Evolutionary conservation across 306 rosid species (phyloP), one percentile per base, ranked within the genome.

Genomic region (Cucumis melo): DNA sequence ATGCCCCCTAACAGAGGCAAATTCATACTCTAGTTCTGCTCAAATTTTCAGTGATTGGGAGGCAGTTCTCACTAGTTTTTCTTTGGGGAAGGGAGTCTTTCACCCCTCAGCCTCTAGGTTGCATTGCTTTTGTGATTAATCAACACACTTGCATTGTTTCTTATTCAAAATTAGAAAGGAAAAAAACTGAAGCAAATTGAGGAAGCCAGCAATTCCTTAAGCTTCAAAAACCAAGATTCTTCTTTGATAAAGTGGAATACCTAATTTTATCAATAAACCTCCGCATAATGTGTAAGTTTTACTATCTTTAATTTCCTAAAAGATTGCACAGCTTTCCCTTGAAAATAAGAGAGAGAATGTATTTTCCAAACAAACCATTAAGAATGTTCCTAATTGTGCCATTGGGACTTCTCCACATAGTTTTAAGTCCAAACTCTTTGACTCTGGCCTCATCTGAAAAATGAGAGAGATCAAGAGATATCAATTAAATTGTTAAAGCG

Each of bases 341-440:
- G 55, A 11, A 42, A 67, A 20, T 39, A 65, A 65, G 55, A 65
- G 63, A 65, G 55, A 65, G 63, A 61, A 21, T 10, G 5, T 13
- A 63, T 59, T 72, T 64, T 21, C 27, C 56, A 70, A 79, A 86
- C 91, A 78, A 77, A 93, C 99, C 99, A 36, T 94, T 78, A 79
- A 94, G 90, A 80, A 94, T 89, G 83, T 94, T 94, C 82, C 97
- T 84, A 62, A 94, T 94, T 76, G 99, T 92, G 82, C 97, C 99
- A 73, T 94, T 92, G 80, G 99, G 99, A 80, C 99, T 94, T 86
- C 97, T 90, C 99, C 99, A 94, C 97, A 92, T 94, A 76, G 95
- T 79, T 87, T 94, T 94, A 75, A 94, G 81, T 84, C 97, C 95
- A 81, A 94, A 94, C 79, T 94, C 97, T 84, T 90, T 92, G 78